A percentile compares a stretch with the other conserved stretches of the same genome.
phyloP scores from a whole-genome alignment of 2,329 filamentous ascomycete species.

The Aspergillus quadricinctus region DNA sequence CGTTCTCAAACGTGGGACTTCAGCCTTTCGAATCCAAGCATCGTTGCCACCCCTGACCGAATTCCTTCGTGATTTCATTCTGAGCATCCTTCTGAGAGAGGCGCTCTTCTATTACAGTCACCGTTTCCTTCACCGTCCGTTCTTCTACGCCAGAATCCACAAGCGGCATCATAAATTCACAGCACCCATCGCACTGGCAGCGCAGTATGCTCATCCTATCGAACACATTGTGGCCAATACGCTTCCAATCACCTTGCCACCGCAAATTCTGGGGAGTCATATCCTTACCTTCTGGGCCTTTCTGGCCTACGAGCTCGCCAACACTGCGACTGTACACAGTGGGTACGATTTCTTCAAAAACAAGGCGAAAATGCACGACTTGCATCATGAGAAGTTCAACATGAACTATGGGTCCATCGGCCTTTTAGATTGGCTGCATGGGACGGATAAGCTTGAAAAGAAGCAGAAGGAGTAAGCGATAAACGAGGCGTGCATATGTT shows the following conservation, averaged over 20 bases:
- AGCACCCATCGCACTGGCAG: constrained; percentile 52
- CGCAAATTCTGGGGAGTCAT: constrained; percentile 45
- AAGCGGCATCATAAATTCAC: constrained; percentile 56
- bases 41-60: constrained; percentile 35
- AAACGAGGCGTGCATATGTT: background rate
- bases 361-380: constrained; percentile 50
- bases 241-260: constrained; percentile 50
- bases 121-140: constrained; percentile 49
- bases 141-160: constrained; percentile 50
- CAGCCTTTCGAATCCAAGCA: constrained; percentile 38
- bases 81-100: constrained; percentile 46
- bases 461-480: background rate
- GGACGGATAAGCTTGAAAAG: constrained; percentile 34
- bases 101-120: constrained; percentile 55
- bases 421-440: constrained; percentile 53
- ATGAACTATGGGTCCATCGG: constrained; percentile 53
- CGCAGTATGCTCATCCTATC: constrained; percentile 55
- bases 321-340: constrained; percentile 54
- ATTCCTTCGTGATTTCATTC: constrained; percentile 39
- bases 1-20: constrained; percentile 12
- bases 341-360: constrained; percentile 53
- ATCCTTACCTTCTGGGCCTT: constrained; percentile 53
- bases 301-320: constrained; percentile 45
- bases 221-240: constrained; percentile 54
- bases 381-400: constrained; percentile 55